These are phyloP conservation scores for Saccharomycopsis amapae DNA, from an alignment of 805 yeast species.

Conservation along the genomic window DNA sequence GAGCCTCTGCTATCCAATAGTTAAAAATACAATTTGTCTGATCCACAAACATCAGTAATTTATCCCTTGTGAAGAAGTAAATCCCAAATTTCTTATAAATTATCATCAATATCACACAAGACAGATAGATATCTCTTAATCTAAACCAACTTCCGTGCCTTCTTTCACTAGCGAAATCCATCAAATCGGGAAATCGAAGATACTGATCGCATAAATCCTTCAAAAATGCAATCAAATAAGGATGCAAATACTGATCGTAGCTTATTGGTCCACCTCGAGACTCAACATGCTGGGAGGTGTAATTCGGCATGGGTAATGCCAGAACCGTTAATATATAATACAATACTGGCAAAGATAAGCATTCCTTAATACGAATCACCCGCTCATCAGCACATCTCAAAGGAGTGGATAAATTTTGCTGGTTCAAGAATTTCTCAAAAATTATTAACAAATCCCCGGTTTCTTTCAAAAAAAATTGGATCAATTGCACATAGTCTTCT, in stretches of 20 bases:
- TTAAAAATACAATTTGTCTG: conserved; percentile 11
- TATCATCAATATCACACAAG: conserved; percentile 14
- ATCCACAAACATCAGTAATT: conserved; percentile 6
- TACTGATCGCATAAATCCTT: conserved; percentile 18
- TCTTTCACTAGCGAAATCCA: conserved; percentile 20
- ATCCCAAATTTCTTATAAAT: conserved; percentile 20
- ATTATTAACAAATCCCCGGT: conserved; percentile 18
- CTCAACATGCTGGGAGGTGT: conserved; percentile 2
- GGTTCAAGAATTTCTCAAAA: conserved; percentile 18
- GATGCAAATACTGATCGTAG: conserved; percentile 12
- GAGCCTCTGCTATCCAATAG: conserved; percentile 20
- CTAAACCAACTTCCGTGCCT: conserved; percentile 22
- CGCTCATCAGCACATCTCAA: conserved; percentile 20
- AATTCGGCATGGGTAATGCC: conserved; percentile 17
- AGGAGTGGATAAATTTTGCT: conserved; percentile 18
- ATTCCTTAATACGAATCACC: conserved; percentile 18
- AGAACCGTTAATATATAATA: conserved; percentile 17
- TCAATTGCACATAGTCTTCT: conserved; percentile 12
- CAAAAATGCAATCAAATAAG: conserved; percentile 13
- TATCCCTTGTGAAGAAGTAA: conserved; percentile 13
- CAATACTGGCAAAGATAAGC: conserved; percentile 18
- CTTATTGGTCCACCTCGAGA: conserved; percentile 1
- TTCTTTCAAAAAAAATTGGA: conserved; percentile 18
- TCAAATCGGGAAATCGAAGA: conserved; percentile 14
- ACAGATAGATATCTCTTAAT: conserved; percentile 19